Evolutionary conservation across 345 rosid genomes (phyloP).

Genomic region (Mercurialis annua): DNA sequence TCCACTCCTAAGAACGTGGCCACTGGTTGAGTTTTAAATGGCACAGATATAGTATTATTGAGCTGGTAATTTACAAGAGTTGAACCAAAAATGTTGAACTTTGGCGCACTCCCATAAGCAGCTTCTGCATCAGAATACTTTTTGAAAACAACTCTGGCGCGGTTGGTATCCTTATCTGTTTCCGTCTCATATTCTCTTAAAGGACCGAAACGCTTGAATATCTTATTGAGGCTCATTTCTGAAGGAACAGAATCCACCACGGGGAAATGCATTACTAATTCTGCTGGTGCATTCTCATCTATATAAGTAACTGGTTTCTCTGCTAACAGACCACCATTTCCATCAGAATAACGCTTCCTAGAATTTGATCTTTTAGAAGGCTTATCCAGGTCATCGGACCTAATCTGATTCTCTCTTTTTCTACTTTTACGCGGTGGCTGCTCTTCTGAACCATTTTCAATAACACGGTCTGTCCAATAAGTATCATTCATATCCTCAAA

Average conservation of each 20-base stretch:
- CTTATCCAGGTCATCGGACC: conserved; percentile 54
- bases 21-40: conserved; percentile 42
- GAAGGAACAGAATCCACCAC: conserved; percentile 65
- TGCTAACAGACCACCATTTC: conserved; percentile 28
- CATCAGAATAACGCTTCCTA: conserved; percentile 56
- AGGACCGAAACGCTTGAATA: conserved; percentile 82
- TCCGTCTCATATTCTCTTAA: conserved; percentile 70
- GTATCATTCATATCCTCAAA: conserved; percentile 92
- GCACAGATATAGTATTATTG: conserved; percentile 49
- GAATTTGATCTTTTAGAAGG: conserved; percentile 55
- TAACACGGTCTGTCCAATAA: conserved; percentile 88
- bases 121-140: conserved; percentile 69
- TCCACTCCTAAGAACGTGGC: conserved; percentile 19
- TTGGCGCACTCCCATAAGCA: conserved; percentile 74
- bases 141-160: conserved; percentile 89
- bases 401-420: conserved; percentile 43
- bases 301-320: conserved; percentile 49
- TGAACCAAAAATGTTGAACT: conserved; percentile 73
- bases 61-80: conserved; percentile 71
- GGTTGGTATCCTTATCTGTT: conserved; percentile 59
- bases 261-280: conserved; percentile 71
- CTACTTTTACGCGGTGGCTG: conserved; percentile 43
- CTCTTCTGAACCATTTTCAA: conserved; percentile 88
- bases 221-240: conserved; percentile 66
- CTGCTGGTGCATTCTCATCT: conserved; percentile 70